Base-by-base conservation (phyloP, 345 rosid species). In the Limnanthes douglasii region DNA sequence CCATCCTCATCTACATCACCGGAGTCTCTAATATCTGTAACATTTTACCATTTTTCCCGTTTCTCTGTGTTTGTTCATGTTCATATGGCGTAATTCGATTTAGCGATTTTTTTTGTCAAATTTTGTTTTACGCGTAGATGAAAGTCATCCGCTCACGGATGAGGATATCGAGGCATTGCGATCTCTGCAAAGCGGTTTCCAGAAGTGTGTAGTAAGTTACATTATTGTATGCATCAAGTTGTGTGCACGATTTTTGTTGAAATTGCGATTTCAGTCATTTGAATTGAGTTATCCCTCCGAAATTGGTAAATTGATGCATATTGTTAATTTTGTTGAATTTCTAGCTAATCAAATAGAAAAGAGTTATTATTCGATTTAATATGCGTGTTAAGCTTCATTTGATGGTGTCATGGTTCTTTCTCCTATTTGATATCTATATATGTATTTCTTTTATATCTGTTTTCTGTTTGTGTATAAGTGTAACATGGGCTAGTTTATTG, bases 121-220 rank as follows among this genome's bases (percentile, higher is more conserved):
- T 46, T 29, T 31, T 40, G 46, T 43, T 63, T 26, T 56, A 34
- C 45, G 13, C 53, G 41, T 44, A 84, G 95, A 73, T 63, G 63
- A 44, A 29, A 54, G 37, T 32, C 44, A 49, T 56, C 52, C 47
- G 48, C 70, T 77, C 21, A 64, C 79, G 36, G 58, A 43, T 59
- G 82, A 74, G 34, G 92, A 90, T 66, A 50, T 63, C 45, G 61
- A 64, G 33, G 84, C 98, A 6, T 45, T 90, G 67, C 70, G 51
- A 43, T 68, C 79, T 20, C 50, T 78, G 7, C 86, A 71, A 58
- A 59, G 15, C 54, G 60, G 43, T 50, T 90, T 90, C 60, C 62
- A 59, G 56, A 84, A 84, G 66, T 90, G 94, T 57, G 96, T 90
- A 60, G 94, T 90, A 56, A 68, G 77, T 68, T 22, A 18, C 29